Evolutionary conservation across 2,329 filamentous ascomycete species (phyloP).

Genomic region (Sclerotinia nivalis): DNA sequence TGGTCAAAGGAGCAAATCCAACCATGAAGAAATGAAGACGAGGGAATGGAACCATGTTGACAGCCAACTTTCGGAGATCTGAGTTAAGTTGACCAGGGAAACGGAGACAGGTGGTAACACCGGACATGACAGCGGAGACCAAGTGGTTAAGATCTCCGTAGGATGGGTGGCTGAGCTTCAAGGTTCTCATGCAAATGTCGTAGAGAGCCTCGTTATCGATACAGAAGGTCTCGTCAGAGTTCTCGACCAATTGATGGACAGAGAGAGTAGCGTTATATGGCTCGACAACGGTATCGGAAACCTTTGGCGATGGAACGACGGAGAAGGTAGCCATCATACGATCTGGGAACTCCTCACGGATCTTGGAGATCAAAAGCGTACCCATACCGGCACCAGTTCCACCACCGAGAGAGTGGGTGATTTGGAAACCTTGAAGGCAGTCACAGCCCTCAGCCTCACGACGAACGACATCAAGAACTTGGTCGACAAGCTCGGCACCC

Average conservation of each 20-base stretch:
- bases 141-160: slow-evolving; percentile 99
- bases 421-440: slow-evolving; percentile 99
- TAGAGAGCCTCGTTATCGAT: slow-evolving; percentile 99
- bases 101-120: slow-evolving; percentile 96
- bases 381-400: slow-evolving; percentile 99
- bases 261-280: slow-evolving; percentile 99
- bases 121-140: slow-evolving; percentile 99
- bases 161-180: slow-evolving; percentile 97
- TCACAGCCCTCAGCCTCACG: slow-evolving; percentile 98
- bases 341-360: slow-evolving; percentile 99
- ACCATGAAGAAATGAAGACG: slow-evolving; percentile 99
- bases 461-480: slow-evolving; percentile 97
- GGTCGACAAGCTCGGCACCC: slow-evolving; percentile 97
- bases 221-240: slow-evolving; percentile 99
- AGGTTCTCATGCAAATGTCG: slow-evolving; percentile 99
- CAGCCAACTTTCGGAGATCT: slow-evolving; percentile 97
- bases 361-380: slow-evolving; percentile 99
- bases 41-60: slow-evolving; percentile 99
- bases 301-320: slow-evolving; percentile 97
- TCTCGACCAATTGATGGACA: slow-evolving; percentile 98
- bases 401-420: slow-evolving; percentile 99
- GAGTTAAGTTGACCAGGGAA: slow-evolving; percentile 99
- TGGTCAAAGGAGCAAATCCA: slow-evolving; percentile 97
- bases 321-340: slow-evolving; percentile 99
- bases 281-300: slow-evolving; percentile 99